Evolutionary conservation across 768 basidiomycete species (phyloP).

Genomic region (Candolleomyces aberdarensis): DNA sequence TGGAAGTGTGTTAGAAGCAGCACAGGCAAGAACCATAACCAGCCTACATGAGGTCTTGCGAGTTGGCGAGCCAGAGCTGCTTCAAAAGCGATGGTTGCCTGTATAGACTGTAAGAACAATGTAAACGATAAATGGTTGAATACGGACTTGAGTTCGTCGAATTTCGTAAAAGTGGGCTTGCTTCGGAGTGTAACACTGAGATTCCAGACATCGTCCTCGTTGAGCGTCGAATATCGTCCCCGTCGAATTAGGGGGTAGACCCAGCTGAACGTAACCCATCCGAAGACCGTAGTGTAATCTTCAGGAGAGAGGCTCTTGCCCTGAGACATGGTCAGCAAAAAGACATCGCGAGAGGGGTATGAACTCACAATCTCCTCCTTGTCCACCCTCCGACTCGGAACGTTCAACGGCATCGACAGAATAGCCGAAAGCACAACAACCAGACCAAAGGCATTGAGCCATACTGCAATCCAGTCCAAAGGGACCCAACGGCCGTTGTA

Average conservation of each 20-base stretch:
- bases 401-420: slow-evolving; percentile 59
- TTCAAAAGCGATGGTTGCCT: slow-evolving; percentile 40
- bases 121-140: not conserved
- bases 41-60: slow-evolving; percentile 41
- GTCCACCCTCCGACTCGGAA: slow-evolving; percentile 54
- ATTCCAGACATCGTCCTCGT: slow-evolving; percentile 70
- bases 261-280: slow-evolving; percentile 75
- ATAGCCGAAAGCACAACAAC: slow-evolving; percentile 43
- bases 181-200: slow-evolving; percentile 69
- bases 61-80: slow-evolving; percentile 43
- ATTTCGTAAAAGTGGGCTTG: slow-evolving; percentile 59
- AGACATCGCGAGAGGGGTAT: not conserved
- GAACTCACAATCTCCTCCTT: slow-evolving; percentile 60
- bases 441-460: slow-evolving; percentile 43
- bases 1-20: slow-evolving; percentile 16
- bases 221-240: slow-evolving; percentile 53
- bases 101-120: not conserved
- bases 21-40: not conserved
- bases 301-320: slow-evolving; percentile 61
- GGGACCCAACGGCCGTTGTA: not conserved
- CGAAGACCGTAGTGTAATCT: slow-evolving; percentile 70
- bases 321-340: slow-evolving; percentile 25
- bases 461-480: slow-evolving; percentile 19
- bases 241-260: slow-evolving; percentile 56
- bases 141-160: slow-evolving; percentile 34